A percentile compares a stretch with the other conserved stretches of the same genome.
Conservation (phyloP, 1,284 basidiomycete species). For the Ganoderma lucidum region DNA sequence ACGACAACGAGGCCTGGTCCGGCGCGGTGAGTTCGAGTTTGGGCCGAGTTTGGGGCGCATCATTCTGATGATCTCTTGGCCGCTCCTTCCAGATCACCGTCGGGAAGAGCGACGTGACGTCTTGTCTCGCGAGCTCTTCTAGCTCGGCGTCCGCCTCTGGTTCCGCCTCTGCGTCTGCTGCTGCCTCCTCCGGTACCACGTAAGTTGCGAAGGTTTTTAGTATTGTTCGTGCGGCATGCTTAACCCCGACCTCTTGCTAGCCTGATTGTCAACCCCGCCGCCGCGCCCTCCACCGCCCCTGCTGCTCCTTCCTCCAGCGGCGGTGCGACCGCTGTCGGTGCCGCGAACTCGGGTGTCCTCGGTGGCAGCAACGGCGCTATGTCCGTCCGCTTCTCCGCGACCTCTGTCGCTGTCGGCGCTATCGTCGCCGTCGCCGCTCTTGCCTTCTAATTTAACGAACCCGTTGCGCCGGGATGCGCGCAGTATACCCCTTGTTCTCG, state of each 20-base stretch:
- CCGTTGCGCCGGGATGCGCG: constrained; percentile 24
- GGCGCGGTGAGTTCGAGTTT: constrained; percentile 51
- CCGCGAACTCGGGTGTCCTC: constrained; percentile 59
- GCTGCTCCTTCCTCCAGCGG: constrained; percentile 30
- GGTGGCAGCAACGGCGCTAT: constrained; percentile 38
- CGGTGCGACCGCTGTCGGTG: constrained; percentile 50
- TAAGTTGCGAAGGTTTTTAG: constrained; percentile 10
- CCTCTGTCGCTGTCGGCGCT: constrained; percentile 39
- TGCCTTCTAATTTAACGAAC: constrained; percentile 34
- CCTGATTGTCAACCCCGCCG: constrained; percentile 33
- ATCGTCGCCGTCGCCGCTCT: constrained; percentile 40
- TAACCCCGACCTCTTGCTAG: constrained; percentile 16
- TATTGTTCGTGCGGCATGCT: not conserved
- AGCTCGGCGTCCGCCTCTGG: constrained; percentile 1
- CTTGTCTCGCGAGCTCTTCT: constrained; percentile 50
- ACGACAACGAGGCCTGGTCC: constrained; percentile 71
- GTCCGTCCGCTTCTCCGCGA: constrained; percentile 36
- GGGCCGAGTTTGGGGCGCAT: constrained; percentile 9
- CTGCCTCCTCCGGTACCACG: constrained; percentile 34
- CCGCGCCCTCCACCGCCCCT: constrained; percentile 32
- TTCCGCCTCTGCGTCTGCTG: constrained; percentile 22
- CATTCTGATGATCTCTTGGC: not conserved
- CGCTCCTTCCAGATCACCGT: constrained; percentile 60
- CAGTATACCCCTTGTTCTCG: constrained; percentile 25
- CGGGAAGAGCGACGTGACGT: constrained; percentile 51